phyloP scores from a whole-genome alignment of 83 land plant species.

The Larix sibirica region DNA sequence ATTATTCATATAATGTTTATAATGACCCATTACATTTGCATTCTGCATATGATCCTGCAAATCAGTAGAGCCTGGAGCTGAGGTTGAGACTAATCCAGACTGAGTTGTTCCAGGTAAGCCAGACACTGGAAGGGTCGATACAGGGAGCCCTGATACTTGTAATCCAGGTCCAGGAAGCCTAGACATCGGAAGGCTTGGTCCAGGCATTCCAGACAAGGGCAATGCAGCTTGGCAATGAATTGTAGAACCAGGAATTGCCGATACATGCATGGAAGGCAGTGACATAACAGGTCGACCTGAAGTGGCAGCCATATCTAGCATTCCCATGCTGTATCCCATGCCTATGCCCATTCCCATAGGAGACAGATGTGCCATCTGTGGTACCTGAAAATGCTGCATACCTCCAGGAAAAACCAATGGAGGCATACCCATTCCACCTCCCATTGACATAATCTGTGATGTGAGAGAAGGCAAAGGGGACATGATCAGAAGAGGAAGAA shows the following conservation, averaged over 20 bases:
- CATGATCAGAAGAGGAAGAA: neutral
- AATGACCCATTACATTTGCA: slow-evolving; percentile 4
- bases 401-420: slow-evolving; percentile 68
- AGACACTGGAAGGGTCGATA: slow-evolving; percentile 2
- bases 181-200: slow-evolving; percentile 34
- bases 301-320: slow-evolving; percentile 26
- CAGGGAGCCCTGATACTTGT: neutral
- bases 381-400: slow-evolving; percentile 55
- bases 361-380: slow-evolving; percentile 51
- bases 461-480: neutral
- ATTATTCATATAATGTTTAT: slow-evolving; percentile 4
- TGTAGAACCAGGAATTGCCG: slow-evolving; percentile 28
- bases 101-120: slow-evolving; percentile 13
- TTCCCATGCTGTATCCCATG: slow-evolving; percentile 48
- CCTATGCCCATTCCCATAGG: slow-evolving; percentile 58
- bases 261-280: slow-evolving; percentile 29
- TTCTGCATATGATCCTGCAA: slow-evolving; percentile 11
- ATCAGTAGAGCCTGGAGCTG: slow-evolving; percentile 1
- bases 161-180: slow-evolving; percentile 40
- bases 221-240: slow-evolving; percentile 11
- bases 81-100: slow-evolving; percentile 8
- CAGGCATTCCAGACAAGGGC: slow-evolving; percentile 27
- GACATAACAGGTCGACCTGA: slow-evolving; percentile 33
- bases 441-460: slow-evolving; percentile 79
- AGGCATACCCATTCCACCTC: slow-evolving; percentile 62